Percentiles rank a stretch among this genome's conserved stretches.
Evolutionary conservation across 2,329 filamentous ascomycete species (phyloP).

Genomic region (Sclerotinia spermophila): DNA sequence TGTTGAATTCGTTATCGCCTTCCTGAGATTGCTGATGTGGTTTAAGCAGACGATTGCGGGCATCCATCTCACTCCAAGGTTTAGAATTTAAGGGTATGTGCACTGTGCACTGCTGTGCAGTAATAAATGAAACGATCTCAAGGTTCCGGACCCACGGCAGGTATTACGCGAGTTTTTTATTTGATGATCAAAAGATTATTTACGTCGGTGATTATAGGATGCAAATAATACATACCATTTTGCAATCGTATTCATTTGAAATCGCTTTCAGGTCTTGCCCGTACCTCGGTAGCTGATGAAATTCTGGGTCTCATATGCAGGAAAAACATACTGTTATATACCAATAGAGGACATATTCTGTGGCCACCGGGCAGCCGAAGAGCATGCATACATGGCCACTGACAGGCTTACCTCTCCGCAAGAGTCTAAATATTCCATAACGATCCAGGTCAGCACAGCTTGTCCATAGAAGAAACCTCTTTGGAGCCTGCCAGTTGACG

Average conservation of each 20-base stretch:
- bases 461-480: background rate
- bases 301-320: background rate
- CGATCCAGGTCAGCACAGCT: background rate
- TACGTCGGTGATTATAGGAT: background rate
- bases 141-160: slow-evolving; percentile 4
- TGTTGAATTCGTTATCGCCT: background rate
- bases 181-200: slow-evolving; percentile 9
- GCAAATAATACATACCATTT: background rate
- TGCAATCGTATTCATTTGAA: background rate
- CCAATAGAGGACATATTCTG: background rate
- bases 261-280: background rate
- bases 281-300: background rate
- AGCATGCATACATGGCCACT: background rate
- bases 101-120: slow-evolving; percentile 7
- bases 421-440: background rate
- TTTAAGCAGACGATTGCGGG: background rate
- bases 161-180: background rate
- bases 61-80: background rate
- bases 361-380: slow-evolving; percentile 1
- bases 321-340: slow-evolving; percentile 5
- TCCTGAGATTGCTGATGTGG: background rate
- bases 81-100: background rate
- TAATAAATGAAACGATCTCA: slow-evolving; percentile 5
- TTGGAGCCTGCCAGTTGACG: background rate
- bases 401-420: background rate